A percentile compares a stretch with the other conserved stretches of the same genome.
These are phyloP conservation scores for Coemansia sp. DNA, from an alignment of 192 early-diverging fungal species.

Conservation along the genomic window DNA sequence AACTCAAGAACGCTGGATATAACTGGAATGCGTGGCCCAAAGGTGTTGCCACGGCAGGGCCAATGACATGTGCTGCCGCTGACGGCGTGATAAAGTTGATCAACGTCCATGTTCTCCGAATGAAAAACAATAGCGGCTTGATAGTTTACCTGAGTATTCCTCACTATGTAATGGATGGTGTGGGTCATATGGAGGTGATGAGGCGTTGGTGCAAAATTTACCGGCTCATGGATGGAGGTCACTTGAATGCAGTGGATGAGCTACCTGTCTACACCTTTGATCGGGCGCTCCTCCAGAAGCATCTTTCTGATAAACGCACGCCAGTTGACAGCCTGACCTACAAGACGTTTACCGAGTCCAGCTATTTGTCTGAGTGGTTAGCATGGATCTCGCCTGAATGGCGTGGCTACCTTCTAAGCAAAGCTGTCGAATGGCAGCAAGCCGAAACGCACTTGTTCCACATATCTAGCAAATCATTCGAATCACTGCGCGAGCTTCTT, in stretches of 20 bases:
- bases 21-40: conserved; percentile 43
- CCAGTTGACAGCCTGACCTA: conserved; percentile 24
- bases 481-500: conserved; percentile 19
- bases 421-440: conserved; percentile 27
- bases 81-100: conserved; percentile 40
- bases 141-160: conserved; percentile 44
- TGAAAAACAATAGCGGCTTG: conserved; percentile 38
- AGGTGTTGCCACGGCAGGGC: conserved; percentile 35
- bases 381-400: conserved; percentile 43
- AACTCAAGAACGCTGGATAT: conserved; percentile 22
- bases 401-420: conserved; percentile 33
- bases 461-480: conserved; percentile 23
- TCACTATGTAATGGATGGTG: conserved; percentile 40
- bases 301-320: conserved; percentile 28
- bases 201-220: conserved; percentile 36
- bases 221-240: conserved; percentile 11
- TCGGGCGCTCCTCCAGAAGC: conserved; percentile 9
- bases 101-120: conserved; percentile 41
- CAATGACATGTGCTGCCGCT: conserved; percentile 18
- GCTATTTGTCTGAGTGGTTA: conserved; percentile 30
- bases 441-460: conserved; percentile 47
- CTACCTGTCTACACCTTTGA: conserved; percentile 24
- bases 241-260: conserved; percentile 2
- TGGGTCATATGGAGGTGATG: conserved; percentile 34
- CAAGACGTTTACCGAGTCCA: conserved; percentile 16